Conservation (phyloP, 1,139 yeast genomes). For the Debaryomyces nepalensis region DNA sequence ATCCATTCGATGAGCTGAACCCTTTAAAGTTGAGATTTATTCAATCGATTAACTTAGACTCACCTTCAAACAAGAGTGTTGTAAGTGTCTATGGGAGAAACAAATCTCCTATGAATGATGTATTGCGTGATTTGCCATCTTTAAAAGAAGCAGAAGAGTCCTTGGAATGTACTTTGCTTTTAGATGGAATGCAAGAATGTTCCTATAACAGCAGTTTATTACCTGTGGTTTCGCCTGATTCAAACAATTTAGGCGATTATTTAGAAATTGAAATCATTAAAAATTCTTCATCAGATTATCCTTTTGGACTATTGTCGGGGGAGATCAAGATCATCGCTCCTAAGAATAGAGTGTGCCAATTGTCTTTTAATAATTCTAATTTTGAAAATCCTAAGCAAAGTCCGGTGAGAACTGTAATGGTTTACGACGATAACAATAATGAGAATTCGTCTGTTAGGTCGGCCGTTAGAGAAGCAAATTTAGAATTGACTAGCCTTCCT, state of each 20-base stretch:
- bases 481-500: constrained; percentile 34
- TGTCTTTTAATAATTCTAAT: constrained; percentile 55
- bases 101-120: constrained; percentile 40
- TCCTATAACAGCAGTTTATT: constrained; percentile 49
- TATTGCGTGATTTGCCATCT: constrained; percentile 67
- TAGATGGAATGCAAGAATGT: constrained; percentile 58
- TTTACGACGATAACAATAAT: constrained; percentile 37
- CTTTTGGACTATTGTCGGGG: constrained; percentile 71
- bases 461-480: not conserved
- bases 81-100: constrained; percentile 58
- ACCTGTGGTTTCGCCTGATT: constrained; percentile 57
- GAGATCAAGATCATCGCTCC: constrained; percentile 61
- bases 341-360: constrained; percentile 65
- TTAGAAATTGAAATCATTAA: constrained; percentile 53
- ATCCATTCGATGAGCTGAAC: constrained; percentile 59
- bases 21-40: constrained; percentile 75
- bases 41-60: constrained; percentile 56
- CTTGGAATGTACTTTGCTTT: constrained; percentile 38
- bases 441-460: constrained; percentile 13
- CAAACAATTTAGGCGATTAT: constrained; percentile 43
- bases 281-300: constrained; percentile 54
- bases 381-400: constrained; percentile 33
- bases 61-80: constrained; percentile 31
- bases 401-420: constrained; percentile 65
- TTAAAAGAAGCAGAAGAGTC: constrained; percentile 40